These are phyloP conservation scores for Ophiobolus disseminans DNA, from an alignment of 2,329 filamentous ascomycete genomes.

Conservation along the genomic window DNA sequence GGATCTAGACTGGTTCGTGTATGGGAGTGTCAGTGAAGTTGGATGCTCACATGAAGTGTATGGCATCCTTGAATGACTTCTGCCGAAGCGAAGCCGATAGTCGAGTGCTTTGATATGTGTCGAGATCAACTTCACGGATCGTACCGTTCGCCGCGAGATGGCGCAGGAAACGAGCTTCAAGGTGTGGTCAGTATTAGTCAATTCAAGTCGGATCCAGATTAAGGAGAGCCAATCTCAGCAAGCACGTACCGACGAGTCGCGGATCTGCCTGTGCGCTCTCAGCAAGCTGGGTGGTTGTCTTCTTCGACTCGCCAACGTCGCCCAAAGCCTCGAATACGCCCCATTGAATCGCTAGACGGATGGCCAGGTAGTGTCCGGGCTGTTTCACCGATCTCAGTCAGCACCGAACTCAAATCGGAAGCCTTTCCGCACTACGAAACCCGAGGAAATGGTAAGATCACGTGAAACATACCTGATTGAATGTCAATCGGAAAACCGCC, in stretches of 20 bases:
- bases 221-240: not conserved
- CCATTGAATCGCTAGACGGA: conserved; percentile 17
- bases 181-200: not conserved
- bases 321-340: conserved; percentile 12
- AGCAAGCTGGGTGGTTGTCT: conserved; percentile 8
- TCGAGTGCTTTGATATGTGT: conserved; percentile 14
- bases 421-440: not conserved
- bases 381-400: conserved; percentile 2
- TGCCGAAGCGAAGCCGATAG: conserved; percentile 13
- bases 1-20: too few species aligned
- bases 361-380: conserved; percentile 16
- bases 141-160: conserved; percentile 16
- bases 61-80: conserved; percentile 14
- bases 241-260: conserved; percentile 11
- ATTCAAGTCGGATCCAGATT: not conserved
- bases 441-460: conserved; percentile 2
- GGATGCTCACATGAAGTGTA: conserved; percentile 7
- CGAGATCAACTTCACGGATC: conserved; percentile 8
- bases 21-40: not conserved
- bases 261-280: conserved; percentile 6
- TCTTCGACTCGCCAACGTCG: conserved; percentile 3
- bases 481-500: conserved; percentile 9
- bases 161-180: conserved; percentile 9
- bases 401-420: conserved; percentile 3
- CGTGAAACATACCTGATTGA: conserved; percentile 9